Percentiles rank a stretch among this genome's conserved stretches.
Conservation (phyloP, 139 green algal genomes). For the Eudorina sp. region DNA sequence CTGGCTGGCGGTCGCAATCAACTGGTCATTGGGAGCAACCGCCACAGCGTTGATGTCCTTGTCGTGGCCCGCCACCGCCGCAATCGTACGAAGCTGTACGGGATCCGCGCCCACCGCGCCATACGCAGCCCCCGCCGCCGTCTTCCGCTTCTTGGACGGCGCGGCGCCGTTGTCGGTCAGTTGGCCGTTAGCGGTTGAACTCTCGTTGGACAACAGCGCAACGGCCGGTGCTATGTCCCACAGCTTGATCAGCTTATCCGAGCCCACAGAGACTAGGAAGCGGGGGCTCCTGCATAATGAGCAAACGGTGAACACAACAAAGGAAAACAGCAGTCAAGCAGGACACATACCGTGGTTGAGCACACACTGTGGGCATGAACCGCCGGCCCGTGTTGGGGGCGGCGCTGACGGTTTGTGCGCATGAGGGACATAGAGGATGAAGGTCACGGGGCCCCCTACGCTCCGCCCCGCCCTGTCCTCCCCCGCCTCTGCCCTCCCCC, state of each 20-base stretch:
- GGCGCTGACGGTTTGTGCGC: too few species aligned
- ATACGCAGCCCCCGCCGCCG: background rate
- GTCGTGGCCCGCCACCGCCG: constrained; percentile 93
- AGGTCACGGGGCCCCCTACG: too few species aligned
- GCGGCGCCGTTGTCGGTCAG: background rate
- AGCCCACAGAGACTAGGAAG: constrained; percentile 83
- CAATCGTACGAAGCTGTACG: constrained; percentile 43
- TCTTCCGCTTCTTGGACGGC: constrained; percentile 21
- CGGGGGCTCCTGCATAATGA: constrained; percentile 31
- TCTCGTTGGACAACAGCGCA: background rate
- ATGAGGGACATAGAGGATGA: too few species aligned
- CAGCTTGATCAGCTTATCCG: constrained; percentile 92
- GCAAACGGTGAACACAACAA: too few species aligned
- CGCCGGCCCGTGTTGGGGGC: too few species aligned
- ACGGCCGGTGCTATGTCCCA: constrained; percentile 75
- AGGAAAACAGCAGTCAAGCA: too few species aligned
- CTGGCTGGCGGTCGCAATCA: constrained; percentile 85
- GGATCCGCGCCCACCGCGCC: background rate
- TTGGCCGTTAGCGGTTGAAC: background rate
- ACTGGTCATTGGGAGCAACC: constrained; percentile 83
- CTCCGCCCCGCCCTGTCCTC: too few species aligned
- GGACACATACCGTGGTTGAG: too few species aligned
- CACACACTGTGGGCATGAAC: too few species aligned
- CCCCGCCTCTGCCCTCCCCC: too few species aligned
- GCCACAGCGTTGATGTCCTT: constrained; percentile 98